phyloP scores from a whole-genome alignment of 495 filamentous ascomycete genomes.

The Neurospora tetrasperma region DNA sequence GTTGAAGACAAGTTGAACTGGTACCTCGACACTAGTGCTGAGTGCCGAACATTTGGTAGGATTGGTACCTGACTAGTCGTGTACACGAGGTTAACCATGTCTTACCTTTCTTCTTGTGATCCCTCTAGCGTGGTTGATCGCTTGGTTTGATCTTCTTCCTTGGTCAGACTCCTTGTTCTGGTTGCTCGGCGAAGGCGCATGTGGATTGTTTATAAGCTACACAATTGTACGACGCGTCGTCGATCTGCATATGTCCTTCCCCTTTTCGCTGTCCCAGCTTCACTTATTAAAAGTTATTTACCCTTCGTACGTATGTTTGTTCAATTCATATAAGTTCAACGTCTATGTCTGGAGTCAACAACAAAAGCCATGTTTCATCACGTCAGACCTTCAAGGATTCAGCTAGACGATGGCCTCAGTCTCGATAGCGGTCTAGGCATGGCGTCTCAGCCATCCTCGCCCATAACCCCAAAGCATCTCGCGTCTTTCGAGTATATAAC shows the following conservation, averaged over 20 bases:
- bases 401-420: slow-evolving; percentile 1
- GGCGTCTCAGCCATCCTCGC: not conserved
- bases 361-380: not conserved
- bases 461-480: not conserved
- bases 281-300: not conserved
- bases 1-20: not conserved
- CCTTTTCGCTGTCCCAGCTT: not conserved
- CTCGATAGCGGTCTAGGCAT: not conserved
- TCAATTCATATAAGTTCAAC: not conserved
- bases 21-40: not conserved
- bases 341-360: not conserved
- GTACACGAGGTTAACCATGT: not conserved
- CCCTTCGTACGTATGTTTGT: not conserved
- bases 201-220: not conserved
- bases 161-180: not conserved
- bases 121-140: not conserved
- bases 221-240: not conserved
- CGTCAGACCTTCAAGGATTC: not conserved
- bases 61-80: not conserved
- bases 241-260: not conserved
- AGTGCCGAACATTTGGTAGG: not conserved
- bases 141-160: not conserved
- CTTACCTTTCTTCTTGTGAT: not conserved
- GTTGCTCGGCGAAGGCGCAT: not conserved
- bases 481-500: not conserved